Evolutionary conservation across 2,329 filamentous ascomycete species (phyloP).

Genomic region (Plenodomus tracheiphilus): DNA sequence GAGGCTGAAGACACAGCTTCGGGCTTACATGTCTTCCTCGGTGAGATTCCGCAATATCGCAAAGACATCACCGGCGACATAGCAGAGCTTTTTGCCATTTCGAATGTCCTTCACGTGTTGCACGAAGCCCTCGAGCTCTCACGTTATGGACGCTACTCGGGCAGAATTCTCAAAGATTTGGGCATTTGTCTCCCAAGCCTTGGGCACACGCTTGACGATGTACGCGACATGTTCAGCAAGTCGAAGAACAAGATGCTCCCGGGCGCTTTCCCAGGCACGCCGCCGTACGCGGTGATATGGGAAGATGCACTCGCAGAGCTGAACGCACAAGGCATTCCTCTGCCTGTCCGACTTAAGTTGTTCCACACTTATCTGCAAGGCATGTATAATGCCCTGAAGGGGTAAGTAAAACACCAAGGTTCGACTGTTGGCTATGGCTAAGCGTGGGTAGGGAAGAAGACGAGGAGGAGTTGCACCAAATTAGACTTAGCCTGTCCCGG

Average conservation of each 20-base stretch:
- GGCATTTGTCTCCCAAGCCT: conserved; percentile 54
- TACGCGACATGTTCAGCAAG: conserved; percentile 49
- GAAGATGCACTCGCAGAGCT: conserved; percentile 53
- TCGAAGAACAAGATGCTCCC: conserved; percentile 30
- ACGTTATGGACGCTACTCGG: conserved; percentile 40
- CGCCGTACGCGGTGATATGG: conserved; percentile 56
- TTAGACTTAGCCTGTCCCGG: conserved; percentile 30
- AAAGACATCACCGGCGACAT: conserved; percentile 59
- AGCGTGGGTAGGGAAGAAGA: conserved; percentile 29
- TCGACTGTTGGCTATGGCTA: conserved; percentile 6
- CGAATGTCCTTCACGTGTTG: conserved; percentile 54
- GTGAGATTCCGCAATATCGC: conserved; percentile 54
- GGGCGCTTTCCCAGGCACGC: conserved; percentile 43
- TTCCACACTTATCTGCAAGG: conserved; percentile 56
- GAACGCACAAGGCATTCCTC: conserved; percentile 50
- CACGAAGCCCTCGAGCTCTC: conserved; percentile 49
- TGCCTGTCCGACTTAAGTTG: conserved; percentile 54
- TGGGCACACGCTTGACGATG: conserved; percentile 55
- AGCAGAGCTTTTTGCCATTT: conserved; percentile 59
- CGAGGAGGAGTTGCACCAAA: conserved; percentile 35
- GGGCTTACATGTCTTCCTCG: conserved; percentile 55
- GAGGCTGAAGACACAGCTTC: conserved; percentile 58
- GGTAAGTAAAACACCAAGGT: conserved; percentile 43
- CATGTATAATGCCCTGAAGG: conserved; percentile 48
- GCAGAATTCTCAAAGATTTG: conserved; percentile 52